Conservation (phyloP, 2,329 filamentous ascomycete species). For the Samsoniella hepiali region DNA sequence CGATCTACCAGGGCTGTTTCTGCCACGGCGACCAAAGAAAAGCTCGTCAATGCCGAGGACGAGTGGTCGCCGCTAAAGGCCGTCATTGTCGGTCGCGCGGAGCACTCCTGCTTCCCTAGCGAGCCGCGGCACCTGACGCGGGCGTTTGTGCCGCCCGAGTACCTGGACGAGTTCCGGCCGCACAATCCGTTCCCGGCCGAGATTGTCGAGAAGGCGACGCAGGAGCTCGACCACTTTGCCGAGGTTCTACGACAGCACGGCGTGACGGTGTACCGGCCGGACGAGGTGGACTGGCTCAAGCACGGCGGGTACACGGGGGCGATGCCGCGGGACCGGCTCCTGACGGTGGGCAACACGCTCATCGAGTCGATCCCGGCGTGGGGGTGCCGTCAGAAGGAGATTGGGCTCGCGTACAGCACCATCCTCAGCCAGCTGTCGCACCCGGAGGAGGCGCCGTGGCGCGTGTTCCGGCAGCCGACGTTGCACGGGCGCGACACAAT, state of each 20-base stretch:
- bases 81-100: constrained; percentile 29
- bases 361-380: constrained; percentile 33
- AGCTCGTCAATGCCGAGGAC: constrained; percentile 22
- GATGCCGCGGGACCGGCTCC: constrained; percentile 33
- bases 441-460: background rate
- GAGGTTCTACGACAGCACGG: constrained; percentile 24
- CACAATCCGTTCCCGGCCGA: constrained; percentile 24
- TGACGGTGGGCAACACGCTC: constrained; percentile 31
- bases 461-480: constrained; percentile 3
- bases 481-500: constrained; percentile 8
- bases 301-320: constrained; percentile 32
- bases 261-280: constrained; percentile 26
- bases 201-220: constrained; percentile 24
- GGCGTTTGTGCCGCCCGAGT: constrained; percentile 22
- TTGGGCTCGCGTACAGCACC: constrained; percentile 23
- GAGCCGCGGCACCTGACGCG: constrained; percentile 25
- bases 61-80: constrained; percentile 28
- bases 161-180: constrained; percentile 22
- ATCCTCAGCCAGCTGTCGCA: constrained; percentile 8
- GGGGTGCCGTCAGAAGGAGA: constrained; percentile 27
- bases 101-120: constrained; percentile 26
- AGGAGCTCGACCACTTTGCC: constrained; percentile 27
- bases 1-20: background rate
- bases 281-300: constrained; percentile 25
- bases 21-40: background rate